Percentiles rank a stretch among this genome's conserved stretches.
phyloP scores from a whole-genome alignment of 148 eudicot species.

The Chenopodium formosanum region DNA sequence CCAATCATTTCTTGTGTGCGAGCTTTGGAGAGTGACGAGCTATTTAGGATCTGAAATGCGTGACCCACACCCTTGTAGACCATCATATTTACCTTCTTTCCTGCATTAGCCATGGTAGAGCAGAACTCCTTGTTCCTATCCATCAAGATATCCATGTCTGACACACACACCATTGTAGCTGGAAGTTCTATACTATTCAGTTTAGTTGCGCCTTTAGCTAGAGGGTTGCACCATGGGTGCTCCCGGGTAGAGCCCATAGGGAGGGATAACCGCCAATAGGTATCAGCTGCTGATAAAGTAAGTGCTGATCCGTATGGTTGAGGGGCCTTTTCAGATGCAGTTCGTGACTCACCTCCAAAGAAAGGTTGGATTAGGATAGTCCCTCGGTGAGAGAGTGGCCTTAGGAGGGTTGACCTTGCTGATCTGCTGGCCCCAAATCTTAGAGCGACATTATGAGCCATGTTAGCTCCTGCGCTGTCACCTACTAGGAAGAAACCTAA shows the following conservation, averaged over 20 bases:
- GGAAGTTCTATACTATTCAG: slow-evolving; percentile 25
- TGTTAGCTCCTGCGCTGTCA: slow-evolving; percentile 79
- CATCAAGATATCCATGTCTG: slow-evolving; percentile 55
- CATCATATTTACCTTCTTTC: slow-evolving; percentile 37
- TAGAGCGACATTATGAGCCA: slow-evolving; percentile 49
- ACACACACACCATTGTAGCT: slow-evolving; percentile 37
- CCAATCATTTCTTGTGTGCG: slow-evolving; percentile 46
- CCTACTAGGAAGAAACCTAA: slow-evolving; percentile 46
- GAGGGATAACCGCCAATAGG: slow-evolving; percentile 63
- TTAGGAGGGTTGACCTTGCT: slow-evolving; percentile 15
- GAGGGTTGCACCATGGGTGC: slow-evolving; percentile 65
- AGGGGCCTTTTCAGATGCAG: slow-evolving; percentile 43
- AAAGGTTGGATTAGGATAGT: slow-evolving; percentile 70
- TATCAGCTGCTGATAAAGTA: slow-evolving; percentile 47
- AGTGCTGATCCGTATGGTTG: slow-evolving; percentile 50
- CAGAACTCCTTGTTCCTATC: slow-evolving; percentile 51
- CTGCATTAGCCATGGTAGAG: slow-evolving; percentile 32
- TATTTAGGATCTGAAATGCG: slow-evolving; percentile 51
- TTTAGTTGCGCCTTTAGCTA: slow-evolving; percentile 27
- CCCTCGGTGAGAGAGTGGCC: slow-evolving; percentile 43
- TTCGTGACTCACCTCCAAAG: slow-evolving; percentile 65
- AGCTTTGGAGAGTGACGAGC: slow-evolving; percentile 35
- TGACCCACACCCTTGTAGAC: slow-evolving; percentile 57
- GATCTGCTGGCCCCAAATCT: slow-evolving; percentile 11
- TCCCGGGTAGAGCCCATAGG: slow-evolving; percentile 61